Evolutionary conservation across 2,329 filamentous ascomycete species (phyloP).

Genomic region (Anthostomella pinea): DNA sequence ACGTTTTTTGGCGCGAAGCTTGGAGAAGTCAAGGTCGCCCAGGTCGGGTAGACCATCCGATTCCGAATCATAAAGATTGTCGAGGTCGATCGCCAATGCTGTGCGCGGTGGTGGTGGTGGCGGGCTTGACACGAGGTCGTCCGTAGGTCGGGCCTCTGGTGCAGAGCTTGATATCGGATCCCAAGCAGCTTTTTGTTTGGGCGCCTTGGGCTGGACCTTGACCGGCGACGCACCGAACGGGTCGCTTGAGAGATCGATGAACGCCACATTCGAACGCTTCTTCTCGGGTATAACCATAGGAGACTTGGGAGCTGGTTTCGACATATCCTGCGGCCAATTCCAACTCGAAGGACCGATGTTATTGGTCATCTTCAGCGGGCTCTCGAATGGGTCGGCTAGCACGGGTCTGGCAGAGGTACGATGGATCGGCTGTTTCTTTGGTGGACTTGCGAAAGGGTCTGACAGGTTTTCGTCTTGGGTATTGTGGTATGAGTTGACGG

Average conservation of each 20-base stretch:
- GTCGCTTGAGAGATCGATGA: conserved; percentile 31
- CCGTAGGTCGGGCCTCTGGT: conserved; percentile 35
- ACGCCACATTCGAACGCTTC: conserved; percentile 12
- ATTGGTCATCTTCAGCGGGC: conserved; percentile 16
- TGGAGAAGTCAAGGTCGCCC: conserved; percentile 37
- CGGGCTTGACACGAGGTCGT: conserved; percentile 15
- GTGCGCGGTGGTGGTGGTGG: conserved; percentile 19
- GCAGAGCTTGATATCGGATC: conserved; percentile 55
- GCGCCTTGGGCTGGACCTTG: conserved; percentile 13
- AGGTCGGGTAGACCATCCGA: conserved; percentile 51
- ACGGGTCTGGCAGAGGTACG: conserved; percentile 1
- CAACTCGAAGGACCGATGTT: not conserved
- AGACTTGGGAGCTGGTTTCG: conserved; percentile 3
- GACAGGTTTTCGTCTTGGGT: conserved; percentile 6
- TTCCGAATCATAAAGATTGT: conserved; percentile 27
- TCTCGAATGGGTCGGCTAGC: conserved; percentile 17
- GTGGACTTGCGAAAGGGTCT: conserved; percentile 26
- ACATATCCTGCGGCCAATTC: conserved; percentile 3
- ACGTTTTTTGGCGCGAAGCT: conserved; percentile 16
- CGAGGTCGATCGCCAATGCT: conserved; percentile 37
- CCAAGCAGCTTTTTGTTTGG: conserved; percentile 36
- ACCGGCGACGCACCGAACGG: conserved; percentile 13
- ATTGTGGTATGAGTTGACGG: conserved; percentile 1
- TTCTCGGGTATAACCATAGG: conserved; percentile 2
- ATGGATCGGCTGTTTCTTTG: conserved; percentile 7